Evolutionary conservation across 768 basidiomycete genomes (phyloP).

Genomic region (Agaricus blazei): DNA sequence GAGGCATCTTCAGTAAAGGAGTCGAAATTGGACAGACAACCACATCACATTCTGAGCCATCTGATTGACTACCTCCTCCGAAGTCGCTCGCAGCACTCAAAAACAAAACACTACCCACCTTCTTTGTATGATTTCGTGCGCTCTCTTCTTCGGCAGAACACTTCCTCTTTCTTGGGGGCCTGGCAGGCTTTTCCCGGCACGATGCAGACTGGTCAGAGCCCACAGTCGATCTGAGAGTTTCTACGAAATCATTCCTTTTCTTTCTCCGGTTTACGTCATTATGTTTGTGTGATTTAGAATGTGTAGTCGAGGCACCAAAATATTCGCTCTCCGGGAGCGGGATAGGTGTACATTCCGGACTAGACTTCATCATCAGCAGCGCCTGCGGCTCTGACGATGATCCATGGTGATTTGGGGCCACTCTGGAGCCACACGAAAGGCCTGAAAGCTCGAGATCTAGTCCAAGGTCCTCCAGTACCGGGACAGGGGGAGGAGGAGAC

Average conservation of each 20-base stretch:
- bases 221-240: background rate
- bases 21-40: background rate
- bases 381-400: background rate
- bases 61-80: background rate
- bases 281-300: background rate
- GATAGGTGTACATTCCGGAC: background rate
- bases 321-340: background rate
- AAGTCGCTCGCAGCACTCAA: background rate
- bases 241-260: constrained; percentile 1
- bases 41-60: background rate
- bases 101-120: constrained; percentile 6
- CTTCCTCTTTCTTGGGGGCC: constrained; percentile 7
- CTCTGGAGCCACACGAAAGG: background rate
- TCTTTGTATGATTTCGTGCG: constrained; percentile 10
- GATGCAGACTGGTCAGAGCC: constrained; percentile 9
- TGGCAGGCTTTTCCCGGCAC: constrained; percentile 13
- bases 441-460: background rate
- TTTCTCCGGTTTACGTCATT: background rate
- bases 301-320: background rate
- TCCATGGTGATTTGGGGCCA: background rate
- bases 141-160: constrained; percentile 10
- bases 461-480: background rate
- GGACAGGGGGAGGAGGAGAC: constrained; percentile 5
- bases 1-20: background rate
- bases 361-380: constrained; percentile 2